Percentiles rank a stretch among this genome's conserved stretches.
Evolutionary conservation across 805 yeast genomes (phyloP).

Genomic region (Starmera caribaea): DNA sequence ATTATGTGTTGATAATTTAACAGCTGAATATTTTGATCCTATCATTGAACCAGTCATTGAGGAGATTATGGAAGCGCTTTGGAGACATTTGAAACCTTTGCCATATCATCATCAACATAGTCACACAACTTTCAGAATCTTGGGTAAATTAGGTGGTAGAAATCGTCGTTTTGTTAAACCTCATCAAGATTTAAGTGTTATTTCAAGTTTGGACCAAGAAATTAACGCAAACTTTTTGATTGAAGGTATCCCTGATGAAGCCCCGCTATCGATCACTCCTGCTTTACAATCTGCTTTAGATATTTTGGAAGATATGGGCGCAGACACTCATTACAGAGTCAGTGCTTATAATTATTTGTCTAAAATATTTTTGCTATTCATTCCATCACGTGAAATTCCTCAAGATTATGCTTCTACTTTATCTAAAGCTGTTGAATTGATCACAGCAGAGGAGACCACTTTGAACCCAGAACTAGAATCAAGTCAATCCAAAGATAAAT

Average conservation of each 20-base stretch:
- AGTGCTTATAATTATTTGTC: conserved; percentile 72
- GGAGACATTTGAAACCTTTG: conserved; percentile 83
- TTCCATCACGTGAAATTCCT: conserved; percentile 35
- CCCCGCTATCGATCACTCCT: conserved; percentile 73
- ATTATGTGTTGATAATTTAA: conserved; percentile 89
- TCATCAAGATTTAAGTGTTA: conserved; percentile 52
- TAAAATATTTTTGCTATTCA: conserved; percentile 54
- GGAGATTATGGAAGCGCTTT: conserved; percentile 87
- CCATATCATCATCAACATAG: conserved; percentile 94
- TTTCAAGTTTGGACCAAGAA: conserved; percentile 52
- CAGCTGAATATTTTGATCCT: conserved; percentile 95
- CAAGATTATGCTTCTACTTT: conserved; percentile 32
- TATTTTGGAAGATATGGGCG: conserved; percentile 55
- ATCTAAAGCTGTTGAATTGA: conserved; percentile 36
- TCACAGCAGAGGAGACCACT: conserved; percentile 24
- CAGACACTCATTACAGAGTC: conserved; percentile 53
- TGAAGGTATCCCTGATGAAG: conserved; percentile 52
- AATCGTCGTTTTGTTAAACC: conserved; percentile 79
- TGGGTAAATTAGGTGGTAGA: conserved; percentile 95
- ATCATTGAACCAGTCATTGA: conserved; percentile 93
- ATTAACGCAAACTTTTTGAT: conserved; percentile 59
- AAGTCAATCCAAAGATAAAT: conserved; percentile 21
- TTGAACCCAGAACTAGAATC: too few relatives aligned
- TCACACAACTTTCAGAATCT: conserved; percentile 84
- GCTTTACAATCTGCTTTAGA: conserved; percentile 73